phyloP scores from a whole-genome alignment of 2,329 filamentous ascomycete species.

The Sordariomycetes sp. region DNA sequence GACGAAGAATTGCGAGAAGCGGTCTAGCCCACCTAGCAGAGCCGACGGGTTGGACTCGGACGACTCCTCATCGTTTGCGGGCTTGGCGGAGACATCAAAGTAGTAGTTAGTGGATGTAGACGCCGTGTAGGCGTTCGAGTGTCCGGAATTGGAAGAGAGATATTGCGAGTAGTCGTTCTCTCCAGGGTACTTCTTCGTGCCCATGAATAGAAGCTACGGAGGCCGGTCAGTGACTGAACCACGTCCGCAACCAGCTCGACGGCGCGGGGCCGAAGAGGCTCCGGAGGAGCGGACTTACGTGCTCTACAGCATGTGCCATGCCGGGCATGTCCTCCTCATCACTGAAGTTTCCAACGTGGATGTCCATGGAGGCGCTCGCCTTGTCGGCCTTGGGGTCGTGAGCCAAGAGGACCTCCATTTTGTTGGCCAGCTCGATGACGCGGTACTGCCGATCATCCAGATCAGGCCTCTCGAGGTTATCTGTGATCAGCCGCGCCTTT shows the following conservation, averaged over 20 bases:
- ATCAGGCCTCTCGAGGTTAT: slow-evolving; percentile 69
- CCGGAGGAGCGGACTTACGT: slow-evolving; percentile 35
- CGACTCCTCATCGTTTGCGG: slow-evolving; percentile 47
- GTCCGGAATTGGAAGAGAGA: slow-evolving; percentile 78
- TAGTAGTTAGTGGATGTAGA: slow-evolving; percentile 95
- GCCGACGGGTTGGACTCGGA: slow-evolving; percentile 46
- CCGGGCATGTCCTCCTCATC: slow-evolving; percentile 86
- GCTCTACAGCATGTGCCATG: slow-evolving; percentile 93
- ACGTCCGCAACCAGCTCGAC: slow-evolving; percentile 8
- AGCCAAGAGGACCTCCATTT: slow-evolving; percentile 83
- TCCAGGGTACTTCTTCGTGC: slow-evolving; percentile 91
- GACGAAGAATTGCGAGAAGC: slow-evolving; percentile 91
- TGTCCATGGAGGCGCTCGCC: slow-evolving; percentile 88
- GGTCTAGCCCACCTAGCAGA: slow-evolving; percentile 72
- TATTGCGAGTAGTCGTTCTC: slow-evolving; percentile 97
- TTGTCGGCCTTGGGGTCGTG: slow-evolving; percentile 95
- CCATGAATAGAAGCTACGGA: slow-evolving; percentile 78
- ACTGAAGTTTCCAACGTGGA: slow-evolving; percentile 92
- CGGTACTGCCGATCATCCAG: slow-evolving; percentile 82
- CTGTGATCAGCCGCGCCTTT: slow-evolving; percentile 35
- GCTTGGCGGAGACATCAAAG: slow-evolving; percentile 84
- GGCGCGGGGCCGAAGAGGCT: background rate
- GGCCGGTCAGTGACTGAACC: background rate
- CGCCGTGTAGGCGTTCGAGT: slow-evolving; percentile 91
- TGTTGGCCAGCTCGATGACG: slow-evolving; percentile 74